Conservation (phyloP, 352 stramenopile species). For the Phytophthora lateralis region DNA sequence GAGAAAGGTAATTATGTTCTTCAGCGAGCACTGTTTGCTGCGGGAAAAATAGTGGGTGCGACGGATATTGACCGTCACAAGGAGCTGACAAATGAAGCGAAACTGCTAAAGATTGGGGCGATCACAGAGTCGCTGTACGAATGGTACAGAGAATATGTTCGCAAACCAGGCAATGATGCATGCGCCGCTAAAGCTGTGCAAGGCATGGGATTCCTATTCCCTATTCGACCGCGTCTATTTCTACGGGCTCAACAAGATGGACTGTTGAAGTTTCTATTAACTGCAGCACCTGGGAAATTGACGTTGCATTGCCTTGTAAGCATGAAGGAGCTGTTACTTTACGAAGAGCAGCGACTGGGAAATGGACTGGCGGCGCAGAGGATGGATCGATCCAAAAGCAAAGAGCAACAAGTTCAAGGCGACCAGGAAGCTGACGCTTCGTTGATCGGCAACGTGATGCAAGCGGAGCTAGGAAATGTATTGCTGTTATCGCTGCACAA, state of each 20-base stretch:
- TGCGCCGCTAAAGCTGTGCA: slow-evolving; percentile 81
- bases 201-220: slow-evolving; percentile 84
- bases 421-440: slow-evolving; percentile 86
- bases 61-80: slow-evolving; percentile 68
- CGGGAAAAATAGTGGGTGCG: slow-evolving; percentile 65
- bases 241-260: slow-evolving; percentile 76
- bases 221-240: slow-evolving; percentile 65
- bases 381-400: slow-evolving; percentile 63
- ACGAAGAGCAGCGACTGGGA: slow-evolving; percentile 75
- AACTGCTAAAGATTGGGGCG: slow-evolving; percentile 49
- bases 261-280: slow-evolving; percentile 59
- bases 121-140: slow-evolving; percentile 72
- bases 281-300: slow-evolving; percentile 43
- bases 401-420: slow-evolving; percentile 80
- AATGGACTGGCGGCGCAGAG: slow-evolving; percentile 45
- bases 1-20: slow-evolving; percentile 50
- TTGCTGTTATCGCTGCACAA: slow-evolving; percentile 61
- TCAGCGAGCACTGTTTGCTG: slow-evolving; percentile 78
- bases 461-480: slow-evolving; percentile 76
- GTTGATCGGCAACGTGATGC: slow-evolving; percentile 88
- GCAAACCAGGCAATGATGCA: slow-evolving; percentile 42
- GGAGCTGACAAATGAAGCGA: slow-evolving; percentile 30
- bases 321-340: slow-evolving; percentile 72
- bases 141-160: slow-evolving; percentile 57
- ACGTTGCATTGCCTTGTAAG: slow-evolving; percentile 77